Evolutionary conservation across 1,284 basidiomycete species (phyloP).

Genomic region (Cryptococcus sp.): DNA sequence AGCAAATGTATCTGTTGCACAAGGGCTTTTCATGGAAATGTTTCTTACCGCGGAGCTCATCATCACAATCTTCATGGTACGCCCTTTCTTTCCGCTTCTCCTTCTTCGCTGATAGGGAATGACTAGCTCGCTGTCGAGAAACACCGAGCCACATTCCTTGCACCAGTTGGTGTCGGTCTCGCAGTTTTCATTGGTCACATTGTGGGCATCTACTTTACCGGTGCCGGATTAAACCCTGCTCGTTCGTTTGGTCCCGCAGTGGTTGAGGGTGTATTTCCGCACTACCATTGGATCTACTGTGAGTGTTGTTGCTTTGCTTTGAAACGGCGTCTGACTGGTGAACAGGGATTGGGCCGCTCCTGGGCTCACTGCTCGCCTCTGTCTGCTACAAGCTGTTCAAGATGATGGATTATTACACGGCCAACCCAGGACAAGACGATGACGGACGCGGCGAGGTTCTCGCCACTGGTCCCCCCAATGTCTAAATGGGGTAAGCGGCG

Average conservation of each 20-base stretch:
- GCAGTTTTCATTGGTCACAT: slow-evolving; percentile 43
- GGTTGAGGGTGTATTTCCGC: not conserved
- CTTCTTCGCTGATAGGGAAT: too few species aligned
- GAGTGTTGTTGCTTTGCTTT: not conserved
- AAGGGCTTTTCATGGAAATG: slow-evolving; percentile 41
- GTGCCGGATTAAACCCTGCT: slow-evolving; percentile 6
- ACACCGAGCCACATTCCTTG: slow-evolving; percentile 48
- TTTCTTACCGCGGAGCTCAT: slow-evolving; percentile 43
- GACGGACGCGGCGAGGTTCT: too few species aligned
- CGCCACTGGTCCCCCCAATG: too few species aligned
- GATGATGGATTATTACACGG: slow-evolving; percentile 1
- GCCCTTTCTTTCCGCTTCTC: slow-evolving; percentile 35
- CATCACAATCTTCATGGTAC: slow-evolving; percentile 45
- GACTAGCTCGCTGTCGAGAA: slow-evolving; percentile 15
- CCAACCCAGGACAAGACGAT: too few species aligned
- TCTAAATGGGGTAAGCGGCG: too few species aligned
- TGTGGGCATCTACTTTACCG: slow-evolving; percentile 21
- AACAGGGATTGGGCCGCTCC: slow-evolving; percentile 2
- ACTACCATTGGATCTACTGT: slow-evolving; percentile 6
- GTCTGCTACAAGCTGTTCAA: slow-evolving; percentile 3
- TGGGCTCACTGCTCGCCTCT: slow-evolving; percentile 1
- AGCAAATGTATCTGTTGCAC: too few species aligned
- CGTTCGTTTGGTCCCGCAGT: slow-evolving; percentile 4
- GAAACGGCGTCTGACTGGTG: not conserved
- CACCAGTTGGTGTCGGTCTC: slow-evolving; percentile 51